Evolutionary conservation across 192 early-diverging fungal species (phyloP), one percentile per base, ranked within the genome.

Genomic region (Jimgerdemannia lactiflua): DNA sequence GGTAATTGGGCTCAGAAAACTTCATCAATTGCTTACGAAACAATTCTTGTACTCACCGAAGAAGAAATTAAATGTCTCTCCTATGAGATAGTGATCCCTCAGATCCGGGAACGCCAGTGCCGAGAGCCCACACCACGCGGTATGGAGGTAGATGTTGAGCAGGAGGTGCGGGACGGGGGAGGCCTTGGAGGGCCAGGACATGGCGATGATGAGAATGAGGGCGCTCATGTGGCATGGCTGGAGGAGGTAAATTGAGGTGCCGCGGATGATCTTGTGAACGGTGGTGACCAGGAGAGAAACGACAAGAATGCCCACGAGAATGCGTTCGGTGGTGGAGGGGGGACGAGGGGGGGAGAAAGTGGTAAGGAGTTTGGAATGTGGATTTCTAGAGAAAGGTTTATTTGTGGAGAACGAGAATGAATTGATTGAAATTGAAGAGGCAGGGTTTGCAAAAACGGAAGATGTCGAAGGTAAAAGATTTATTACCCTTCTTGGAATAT

Each of bases 91-190:
- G 67, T 85, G 82, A 63, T 87, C 86, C 64, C 86, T 75, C 40
- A 89, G 65, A 77, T 89, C 87, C 19, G 87, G 87, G 43, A 82
- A 81, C 40, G 83, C 54, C 70, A 87, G 74, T 0, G 87, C 86
- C 70, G 81, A 76, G 67, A 88, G 80, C 49, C 78, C 83, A 29
- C 87, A 86, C 87, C 87, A 89, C 72, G 85, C 80, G 40, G 85
- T 89, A 59, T 87, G 84, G n/a, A 89, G 78, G 70, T 89, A 89
- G 67, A 89, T 77, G 54, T 89, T 89, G 67, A 89, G 76, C n/a
- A 84, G 67, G 41, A 88, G 20, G 54, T 86, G 78, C 3, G 70
- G 70, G 29, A 75, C 44, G 9, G 79, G 66, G 29, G 83, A 82
- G 29, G 76, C 76, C 73, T 83, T 88, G 42, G 76, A 20, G 63